Evolutionary conservation across 345 rosid genomes (phyloP), one percentile per base, ranked within the genome.

Genomic region (Eucalyptus coolabah): DNA sequence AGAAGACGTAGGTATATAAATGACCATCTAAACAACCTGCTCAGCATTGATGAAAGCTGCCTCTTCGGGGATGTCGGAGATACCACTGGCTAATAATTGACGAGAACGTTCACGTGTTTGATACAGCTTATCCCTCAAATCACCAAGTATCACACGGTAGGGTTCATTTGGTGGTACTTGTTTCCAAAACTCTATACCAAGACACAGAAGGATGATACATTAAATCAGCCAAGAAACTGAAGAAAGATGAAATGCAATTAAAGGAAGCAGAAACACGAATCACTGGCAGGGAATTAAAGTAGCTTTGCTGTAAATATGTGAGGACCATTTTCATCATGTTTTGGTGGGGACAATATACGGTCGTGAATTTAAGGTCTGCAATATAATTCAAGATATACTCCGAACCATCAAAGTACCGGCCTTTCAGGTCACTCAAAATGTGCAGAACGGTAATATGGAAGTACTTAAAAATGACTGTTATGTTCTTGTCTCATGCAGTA

Each of bases 101-200:
- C 96, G 96, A 88, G 95, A 89, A 88, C 95, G 96, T 91, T 95
- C 97, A 40, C 96, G 94, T 65, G 97, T 94, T 10, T 92, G 91
- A 90, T 95, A 95, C 88, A 95, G 87, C 92, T 94, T 95, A 65
- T 94, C 97, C 86, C 97, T 94, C 90, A 95, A 91, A 13, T 95
- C 95, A 81, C 97, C 97, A 53, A 95, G 95, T 91, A 95, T 91
- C 56, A 95, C 97, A 88, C 97, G 95, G 59, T 95, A 95, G 42
- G 97, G 97, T 88, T 95, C 97, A 86, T 34, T 94, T 77, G 95
- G 89, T 53, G 96, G 95, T 51, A 94, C 63, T 89, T 93, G 93
- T 65, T 95, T 94, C 97, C 99, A 97, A 86, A 98, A 98, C 88
- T 98, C 98, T 98, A 95, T 88, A 90, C 42, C 88, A 85, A 88